phyloP scores from a whole-genome alignment of 805 yeast species.

The Cyberlindnera samutprakarnensis region DNA sequence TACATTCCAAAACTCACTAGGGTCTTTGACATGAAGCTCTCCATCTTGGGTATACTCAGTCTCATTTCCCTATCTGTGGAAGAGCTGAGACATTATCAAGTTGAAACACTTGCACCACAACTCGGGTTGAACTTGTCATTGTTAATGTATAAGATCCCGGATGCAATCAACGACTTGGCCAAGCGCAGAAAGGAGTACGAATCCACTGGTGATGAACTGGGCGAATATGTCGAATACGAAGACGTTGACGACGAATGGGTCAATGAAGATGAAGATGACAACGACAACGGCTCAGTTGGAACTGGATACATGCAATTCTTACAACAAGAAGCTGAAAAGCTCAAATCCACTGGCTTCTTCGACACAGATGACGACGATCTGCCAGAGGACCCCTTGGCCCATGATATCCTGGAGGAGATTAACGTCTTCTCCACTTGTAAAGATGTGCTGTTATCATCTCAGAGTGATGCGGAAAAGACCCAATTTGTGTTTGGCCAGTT shows the following conservation, averaged over 20 bases:
- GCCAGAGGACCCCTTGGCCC: conserved; percentile 74
- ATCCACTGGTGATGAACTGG: conserved; percentile 20
- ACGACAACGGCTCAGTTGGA: conserved; percentile 22
- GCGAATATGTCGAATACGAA: conserved; percentile 18
- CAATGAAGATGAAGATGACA: conserved; percentile 22
- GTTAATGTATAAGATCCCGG: conserved; percentile 57
- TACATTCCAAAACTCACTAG: conserved; percentile 47
- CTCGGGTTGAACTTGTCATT: conserved; percentile 44
- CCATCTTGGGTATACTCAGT: conserved; percentile 58
- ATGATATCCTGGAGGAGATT: conserved; percentile 69
- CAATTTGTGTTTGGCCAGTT: conserved; percentile 36
- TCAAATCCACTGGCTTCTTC: conserved; percentile 27
- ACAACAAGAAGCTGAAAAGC: conserved; percentile 33
- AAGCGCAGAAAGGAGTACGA: conserved; percentile 43
- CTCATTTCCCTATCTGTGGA: conserved; percentile 26
- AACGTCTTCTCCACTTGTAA: conserved; percentile 67
- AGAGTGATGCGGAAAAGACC: conserved; percentile 42
- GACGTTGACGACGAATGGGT: conserved; percentile 30
- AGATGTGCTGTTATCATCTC: conserved; percentile 41
- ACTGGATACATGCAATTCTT: conserved; percentile 44
- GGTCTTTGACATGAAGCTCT: conserved; percentile 76
- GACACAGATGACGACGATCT: conserved; percentile 57
- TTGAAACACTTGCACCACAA: conserved; percentile 34
- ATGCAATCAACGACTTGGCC: conserved; percentile 59
- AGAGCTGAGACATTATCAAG: conserved; percentile 25